Evolutionary conservation across 1,284 basidiomycete species (phyloP), one percentile per base, ranked within the genome.

Genomic region (Ceratobasidium sp.): DNA sequence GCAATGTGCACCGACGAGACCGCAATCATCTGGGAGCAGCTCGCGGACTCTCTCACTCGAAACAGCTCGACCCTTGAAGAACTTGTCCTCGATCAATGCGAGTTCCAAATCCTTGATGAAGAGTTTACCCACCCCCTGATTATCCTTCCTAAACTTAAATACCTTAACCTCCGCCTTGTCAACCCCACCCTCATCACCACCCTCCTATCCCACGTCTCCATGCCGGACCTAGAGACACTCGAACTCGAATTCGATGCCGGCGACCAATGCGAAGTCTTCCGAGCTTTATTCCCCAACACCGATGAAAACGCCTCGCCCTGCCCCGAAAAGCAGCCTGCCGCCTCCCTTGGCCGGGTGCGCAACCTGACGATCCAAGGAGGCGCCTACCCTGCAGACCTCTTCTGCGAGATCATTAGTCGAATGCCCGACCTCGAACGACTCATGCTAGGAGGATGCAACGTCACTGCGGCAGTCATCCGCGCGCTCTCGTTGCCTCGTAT

Each of bases 381-480:
- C 39, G 68, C 68, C 1, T 71, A 71, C 39, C 68, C 53, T 2
- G 68, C 68, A 31, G 68, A 71, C 7, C 53, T 71, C 37, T 58
- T 71, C 59, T 71, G 68, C 54, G 68, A 71, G 19, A 71, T 71
- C 43, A 49, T 71, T 19, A 59, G 54, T 34, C 68, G 68, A n/a
- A 71, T 71, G 68, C 68, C 68, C 7, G 54, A 71, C 14, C 68
- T 71, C 31, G 68, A 71, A 27, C 68, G 68, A 41, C 68, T 71
- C 24, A 71, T 71, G 68, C 41, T 71, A 1, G 68, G 68, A 29
- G 68, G 68, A 37, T 71, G 68, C 31, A 31, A 19, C 54, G 54
- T 59, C 7, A 71, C 68, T 22, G 16, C 34, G 39, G 68, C 68
- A 6, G 43, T 71, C 54, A 71, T 71, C 41, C 53, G 54, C 1